Conservation (phyloP, 1,284 basidiomycete genomes). For the Caloboletus inedulis region DNA sequence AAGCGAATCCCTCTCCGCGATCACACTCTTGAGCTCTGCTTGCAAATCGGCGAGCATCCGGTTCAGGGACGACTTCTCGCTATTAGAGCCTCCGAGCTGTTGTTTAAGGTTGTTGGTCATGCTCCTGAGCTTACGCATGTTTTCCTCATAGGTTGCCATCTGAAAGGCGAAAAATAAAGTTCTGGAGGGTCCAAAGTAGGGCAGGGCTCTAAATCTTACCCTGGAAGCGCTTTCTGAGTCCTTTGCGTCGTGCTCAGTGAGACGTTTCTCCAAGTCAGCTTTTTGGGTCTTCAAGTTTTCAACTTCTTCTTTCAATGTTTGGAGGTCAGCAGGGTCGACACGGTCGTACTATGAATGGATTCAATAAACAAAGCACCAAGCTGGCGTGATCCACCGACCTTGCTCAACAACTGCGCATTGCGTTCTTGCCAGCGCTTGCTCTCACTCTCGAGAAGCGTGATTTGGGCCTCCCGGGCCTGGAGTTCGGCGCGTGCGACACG, state of each 20-base stretch:
- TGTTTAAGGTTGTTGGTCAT: conserved; percentile 32
- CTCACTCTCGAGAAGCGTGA: conserved; percentile 75
- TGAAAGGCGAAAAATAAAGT: conserved; percentile 8
- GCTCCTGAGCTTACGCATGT: conserved; percentile 29
- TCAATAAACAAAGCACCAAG: background rate
- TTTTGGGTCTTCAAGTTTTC: conserved; percentile 50
- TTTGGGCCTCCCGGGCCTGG: conserved; percentile 65
- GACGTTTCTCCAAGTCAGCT: conserved; percentile 37
- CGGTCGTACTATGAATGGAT: conserved; percentile 66
- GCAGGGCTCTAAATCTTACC: conserved; percentile 17
- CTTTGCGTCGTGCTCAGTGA: conserved; percentile 40
- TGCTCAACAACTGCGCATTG: conserved; percentile 75
- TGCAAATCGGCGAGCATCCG: conserved; percentile 34
- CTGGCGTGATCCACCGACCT: conserved; percentile 42
- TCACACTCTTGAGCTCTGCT: conserved; percentile 32
- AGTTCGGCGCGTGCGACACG: conserved; percentile 71
- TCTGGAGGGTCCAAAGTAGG: background rate
- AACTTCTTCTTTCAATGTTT: conserved; percentile 74
- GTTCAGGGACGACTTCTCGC: conserved; percentile 40
- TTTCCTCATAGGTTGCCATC: conserved; percentile 37
- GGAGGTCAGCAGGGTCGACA: conserved; percentile 84
- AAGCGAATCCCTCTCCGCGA: conserved; percentile 35
- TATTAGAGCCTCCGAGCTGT: conserved; percentile 31
- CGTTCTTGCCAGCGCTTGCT: conserved; percentile 83
- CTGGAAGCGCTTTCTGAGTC: conserved; percentile 39